Evolutionary conservation across 768 basidiomycete genomes (phyloP), one percentile per base, ranked within the genome.

Genomic region (Lentinula edodes): DNA sequence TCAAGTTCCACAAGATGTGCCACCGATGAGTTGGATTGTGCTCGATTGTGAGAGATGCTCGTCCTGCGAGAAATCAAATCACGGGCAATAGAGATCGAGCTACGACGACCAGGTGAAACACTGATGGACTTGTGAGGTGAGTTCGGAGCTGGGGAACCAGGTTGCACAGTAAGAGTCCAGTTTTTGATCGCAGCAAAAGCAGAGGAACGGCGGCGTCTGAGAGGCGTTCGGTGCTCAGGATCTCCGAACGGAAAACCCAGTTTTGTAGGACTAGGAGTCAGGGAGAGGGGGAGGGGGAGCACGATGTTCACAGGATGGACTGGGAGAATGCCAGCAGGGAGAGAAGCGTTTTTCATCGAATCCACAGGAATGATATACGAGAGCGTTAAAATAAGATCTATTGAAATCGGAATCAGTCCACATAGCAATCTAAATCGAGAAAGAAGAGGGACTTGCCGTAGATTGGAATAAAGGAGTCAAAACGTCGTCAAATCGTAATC

Each of bases 151-250:
- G 89, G 88, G 15, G 88, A 85, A 6, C 88, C 89, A 5, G 89
- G 89, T 61, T 87, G 83, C 59, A 91, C 86, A 64, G 74, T 77
- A 18, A 83, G 73, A 5, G 83, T 86, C 89, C 89, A 91, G 42
- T 82, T 65, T 15, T 80, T 67, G 51, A 90, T 88, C 42, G 77
- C 67, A 2, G 80, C 73, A 64, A 59, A 59, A 34, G 58, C 20
- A 20, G 58, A 59, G 13, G 58, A 59, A 77, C 58, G 58, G 13
- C 58, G 43, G 77, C 1, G 83, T 74, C 78, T 20, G 83, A 79
- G 38, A 62, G 62, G 63, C 65, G 28, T 45, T 32, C 56, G 39
- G 12, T 34, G 16, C 8, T 50, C 58, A 18, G 46, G 38, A 35
- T 28, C 41, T 6, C 28, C 55, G 6, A 56, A 34, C 8, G 41